Base-by-base conservation (phyloP, 148 eudicot species). In the Linanthus parryae region DNA sequence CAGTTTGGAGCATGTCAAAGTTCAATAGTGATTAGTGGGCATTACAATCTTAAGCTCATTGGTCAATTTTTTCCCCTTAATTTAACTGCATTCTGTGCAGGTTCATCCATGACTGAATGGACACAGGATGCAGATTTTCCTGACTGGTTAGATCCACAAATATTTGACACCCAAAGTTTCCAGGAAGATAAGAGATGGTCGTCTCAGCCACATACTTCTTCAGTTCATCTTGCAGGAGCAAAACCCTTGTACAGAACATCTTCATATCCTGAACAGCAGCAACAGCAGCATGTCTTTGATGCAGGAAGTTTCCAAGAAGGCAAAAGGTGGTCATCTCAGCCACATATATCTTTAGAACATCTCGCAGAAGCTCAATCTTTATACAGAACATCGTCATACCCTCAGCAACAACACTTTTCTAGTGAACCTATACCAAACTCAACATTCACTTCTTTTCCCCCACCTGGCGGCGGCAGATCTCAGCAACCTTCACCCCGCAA, bases 361-460 rank as follows among this genome's bases (percentile, higher is more conserved):
- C 29, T 51, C 38, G 30, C 55, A 9, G 20, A 16, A 3, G 55
- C 39, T 7, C 23, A 24, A 31, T 21, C 55, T 16, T 11, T 51
- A 5, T 21, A 51, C n/a, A 33, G 55, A 31, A 51, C 55, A 7
- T 31, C 55, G 34, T 51, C 55, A 9, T 51, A 51, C 21, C 55
- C 55, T 33, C 11, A 6, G 10, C 54, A 49, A 51, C 91, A 64
- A 25, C 80, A 79, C 54, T 74, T 72, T 49, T 69, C 75, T 8
- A 73, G 76, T 42, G 94, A 87, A 25, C 81, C 95, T 36, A 62
- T 79, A 17, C 82, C 84, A 30, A 75, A 73, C 54, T 81, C 89
- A 40, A 71, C 96, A 30, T 92, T 75, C 70, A 80, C 90, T 42
- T 81, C 96, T 24, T 87, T n/a, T n/a, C n/a, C 64, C 51, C 96